A percentile compares a stretch with the other conserved stretches of the same genome.
These are phyloP conservation scores for Phytophthora tentaculata DNA, from an alignment of 352 stramenopile genomes.

Conservation along the genomic window DNA sequence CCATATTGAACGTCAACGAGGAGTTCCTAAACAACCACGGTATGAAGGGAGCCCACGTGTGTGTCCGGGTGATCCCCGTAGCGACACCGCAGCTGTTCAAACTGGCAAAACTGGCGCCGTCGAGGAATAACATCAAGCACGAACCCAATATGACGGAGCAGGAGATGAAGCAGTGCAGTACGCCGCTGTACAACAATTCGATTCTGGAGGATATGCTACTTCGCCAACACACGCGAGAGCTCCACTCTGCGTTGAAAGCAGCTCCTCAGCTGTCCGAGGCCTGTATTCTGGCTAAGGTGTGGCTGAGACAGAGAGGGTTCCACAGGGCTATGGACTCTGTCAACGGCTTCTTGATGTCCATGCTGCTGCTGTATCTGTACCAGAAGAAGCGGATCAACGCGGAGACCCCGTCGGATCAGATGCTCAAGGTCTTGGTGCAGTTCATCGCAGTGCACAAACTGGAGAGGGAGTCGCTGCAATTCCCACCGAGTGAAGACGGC, in stretches of 20 bases:
- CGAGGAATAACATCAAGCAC: slow-evolving; percentile 87
- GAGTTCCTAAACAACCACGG: slow-evolving; percentile 46
- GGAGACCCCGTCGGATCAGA: slow-evolving; percentile 80
- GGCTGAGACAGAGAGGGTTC: slow-evolving; percentile 86
- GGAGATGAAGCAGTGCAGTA: slow-evolving; percentile 73
- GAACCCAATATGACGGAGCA: slow-evolving; percentile 74
- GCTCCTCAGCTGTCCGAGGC: slow-evolving; percentile 78
- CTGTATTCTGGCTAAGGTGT: slow-evolving; percentile 88
- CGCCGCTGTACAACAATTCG: slow-evolving; percentile 90
- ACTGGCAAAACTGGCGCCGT: slow-evolving; percentile 77
- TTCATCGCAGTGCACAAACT: slow-evolving; percentile 79
- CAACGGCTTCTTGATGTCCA: slow-evolving; percentile 83
- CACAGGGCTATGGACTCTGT: slow-evolving; percentile 78
- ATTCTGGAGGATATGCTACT: slow-evolving; percentile 93
- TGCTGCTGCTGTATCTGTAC: slow-evolving; percentile 88
- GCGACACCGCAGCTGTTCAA: slow-evolving; percentile 79
- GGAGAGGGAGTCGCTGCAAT: slow-evolving; percentile 68
- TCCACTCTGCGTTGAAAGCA: slow-evolving; percentile 72
- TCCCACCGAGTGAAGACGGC: slow-evolving; percentile 57
- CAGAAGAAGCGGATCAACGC: slow-evolving; percentile 72
- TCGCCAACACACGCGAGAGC: slow-evolving; percentile 77
- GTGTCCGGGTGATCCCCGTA: slow-evolving; percentile 78
- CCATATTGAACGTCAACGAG: slow-evolving; percentile 55
- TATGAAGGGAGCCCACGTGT: slow-evolving; percentile 61
- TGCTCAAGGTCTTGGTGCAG: slow-evolving; percentile 88